These are phyloP conservation scores for Boletus bicolor DNA, from an alignment of 768 basidiomycete genomes.

Conservation along the genomic window DNA sequence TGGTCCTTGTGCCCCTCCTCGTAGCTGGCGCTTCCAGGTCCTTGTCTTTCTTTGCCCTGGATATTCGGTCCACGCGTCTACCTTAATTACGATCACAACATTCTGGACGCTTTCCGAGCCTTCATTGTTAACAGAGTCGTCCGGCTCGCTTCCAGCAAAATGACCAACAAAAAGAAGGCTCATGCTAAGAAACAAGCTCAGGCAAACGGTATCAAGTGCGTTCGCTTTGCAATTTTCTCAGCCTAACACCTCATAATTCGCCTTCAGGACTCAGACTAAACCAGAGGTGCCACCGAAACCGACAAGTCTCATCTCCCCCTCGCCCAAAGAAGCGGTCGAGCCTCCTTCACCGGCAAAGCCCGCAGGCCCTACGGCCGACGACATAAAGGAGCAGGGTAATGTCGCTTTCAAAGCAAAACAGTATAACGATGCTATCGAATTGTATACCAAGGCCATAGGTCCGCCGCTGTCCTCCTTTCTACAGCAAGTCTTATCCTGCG, in stretches of 20 bases:
- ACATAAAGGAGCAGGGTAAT: constrained; percentile 77
- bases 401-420: constrained; percentile 62
- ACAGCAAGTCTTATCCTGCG: constrained; percentile 21
- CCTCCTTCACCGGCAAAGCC: constrained; percentile 17
- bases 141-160: constrained; percentile 8
- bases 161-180: constrained; percentile 33
- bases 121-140: neutral
- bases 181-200: constrained; percentile 29
- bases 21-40: neutral
- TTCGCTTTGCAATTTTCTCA: neutral
- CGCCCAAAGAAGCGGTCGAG: constrained; percentile 6
- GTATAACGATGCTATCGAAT: constrained; percentile 67
- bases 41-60: neutral
- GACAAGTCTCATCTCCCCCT: constrained; percentile 19
- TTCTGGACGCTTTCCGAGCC: constrained; percentile 9
- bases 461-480: constrained; percentile 2
- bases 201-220: constrained; percentile 27
- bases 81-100: neutral
- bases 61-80: neutral
- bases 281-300: constrained; percentile 6
- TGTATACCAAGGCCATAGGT: constrained; percentile 78
- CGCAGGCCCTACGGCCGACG: constrained; percentile 41
- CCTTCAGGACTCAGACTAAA: constrained; percentile 16
- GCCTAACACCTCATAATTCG: constrained; percentile 5
- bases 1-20: neutral